Base-by-base conservation (phyloP, 164 flowering plant genomes). In the Aristolochia fimbriata region DNA sequence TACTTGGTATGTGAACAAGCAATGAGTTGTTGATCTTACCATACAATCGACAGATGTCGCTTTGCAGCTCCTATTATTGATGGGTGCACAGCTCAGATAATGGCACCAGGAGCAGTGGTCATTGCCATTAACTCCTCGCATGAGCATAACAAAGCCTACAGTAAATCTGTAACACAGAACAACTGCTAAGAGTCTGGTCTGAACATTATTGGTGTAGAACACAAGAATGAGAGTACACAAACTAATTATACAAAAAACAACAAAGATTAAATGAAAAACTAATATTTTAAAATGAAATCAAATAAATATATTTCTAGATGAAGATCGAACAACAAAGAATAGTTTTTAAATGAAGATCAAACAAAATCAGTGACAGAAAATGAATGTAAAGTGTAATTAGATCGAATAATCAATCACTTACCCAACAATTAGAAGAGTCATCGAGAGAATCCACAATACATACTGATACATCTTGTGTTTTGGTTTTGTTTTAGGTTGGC, bases 31-130 rank as follows among this genome's bases (percentile, higher is more conserved):
- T 52, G 25, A 52, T 10, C 25, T 55, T 55, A 55, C 58, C 84
- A 59, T 1, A 71, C 98, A 89, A 57, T 59, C 77, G 17, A 76
- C 70, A 47, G 86, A 74, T 58, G 78, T 62, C 8, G 80, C 47
- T 15, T 81, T 81, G 85, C 98, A 89, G 76, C 81, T 83, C 94
- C 97, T 86, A 56, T 41, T 72, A 5, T 90, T 77, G 69, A 90
- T 83, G 51, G 97, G 96, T 30, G 84, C 73, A 55, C 98, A 87
- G 58, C 86, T 81, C 76, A 93, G 66, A 68, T 90, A 84, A 67
- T 87, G 97, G 74, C 97, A 93, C 98, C 98, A 90, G n/a, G 96
- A 83, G 60, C 98, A 93, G 65, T 82, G 92, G 6, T 86, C 83
- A 66, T 89, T 93, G 46, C 74, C 87, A 70, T 93, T 78, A 48